These are phyloP conservation scores for Neonectria punicea DNA, from an alignment of 2,329 filamentous ascomycete species.

Conservation along the genomic window DNA sequence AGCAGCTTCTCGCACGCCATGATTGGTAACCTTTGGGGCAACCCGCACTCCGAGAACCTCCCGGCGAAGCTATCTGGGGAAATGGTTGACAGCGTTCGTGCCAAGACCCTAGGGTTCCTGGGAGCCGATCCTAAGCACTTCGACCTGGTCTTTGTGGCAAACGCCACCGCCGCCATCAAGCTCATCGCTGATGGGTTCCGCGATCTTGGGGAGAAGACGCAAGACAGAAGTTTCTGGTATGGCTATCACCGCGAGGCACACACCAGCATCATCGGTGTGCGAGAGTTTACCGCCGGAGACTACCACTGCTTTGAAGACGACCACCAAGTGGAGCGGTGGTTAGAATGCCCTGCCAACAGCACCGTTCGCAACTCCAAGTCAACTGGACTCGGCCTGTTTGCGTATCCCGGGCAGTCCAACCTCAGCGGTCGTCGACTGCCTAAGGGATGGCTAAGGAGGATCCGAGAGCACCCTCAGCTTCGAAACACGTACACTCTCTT, in stretches of 20 bases:
- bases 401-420: conserved; percentile 77
- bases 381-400: conserved; percentile 58
- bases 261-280: conserved; percentile 74
- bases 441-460: conserved; percentile 61
- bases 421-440: conserved; percentile 74
- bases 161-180: conserved; percentile 72
- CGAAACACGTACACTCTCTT: conserved; percentile 60
- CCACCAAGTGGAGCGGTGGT: conserved; percentile 58
- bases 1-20: conserved; percentile 66
- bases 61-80: conserved; percentile 68
- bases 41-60: conserved; percentile 73
- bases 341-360: conserved; percentile 42
- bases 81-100: conserved; percentile 65
- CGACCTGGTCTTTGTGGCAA: conserved; percentile 70
- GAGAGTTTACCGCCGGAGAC: conserved; percentile 68
- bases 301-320: conserved; percentile 70
- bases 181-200: conserved; percentile 68
- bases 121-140: conserved; percentile 68
- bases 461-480: conserved; percentile 42
- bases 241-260: conserved; percentile 71
- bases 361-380: conserved; percentile 28
- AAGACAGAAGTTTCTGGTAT: conserved; percentile 63
- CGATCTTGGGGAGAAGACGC: conserved; percentile 60
- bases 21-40: conserved; percentile 69
- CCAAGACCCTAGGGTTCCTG: conserved; percentile 65